A percentile compares a stretch with the other conserved stretches of the same genome.
phyloP scores from a whole-genome alignment of 768 basidiomycete species.

The Panaeolus cyanescens region DNA sequence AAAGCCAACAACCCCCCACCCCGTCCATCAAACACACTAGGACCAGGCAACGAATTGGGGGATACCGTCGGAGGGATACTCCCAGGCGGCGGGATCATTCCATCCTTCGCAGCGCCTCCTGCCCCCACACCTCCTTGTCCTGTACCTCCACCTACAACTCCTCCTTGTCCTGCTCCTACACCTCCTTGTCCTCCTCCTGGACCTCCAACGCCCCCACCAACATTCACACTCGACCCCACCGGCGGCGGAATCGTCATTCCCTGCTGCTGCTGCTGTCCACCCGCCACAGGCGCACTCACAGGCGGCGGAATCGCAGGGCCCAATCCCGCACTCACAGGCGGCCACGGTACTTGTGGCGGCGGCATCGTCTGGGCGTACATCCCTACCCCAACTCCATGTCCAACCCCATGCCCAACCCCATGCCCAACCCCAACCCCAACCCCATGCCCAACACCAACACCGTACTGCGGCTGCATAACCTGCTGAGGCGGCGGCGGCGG shows the following conservation, averaged over 20 bases:
- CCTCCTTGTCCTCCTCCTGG: not conserved
- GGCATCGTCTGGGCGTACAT: not conserved
- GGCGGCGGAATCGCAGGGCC: conserved; percentile 38
- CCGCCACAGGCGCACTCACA: conserved; percentile 20
- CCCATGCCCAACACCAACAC: no score
- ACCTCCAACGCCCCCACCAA: not conserved
- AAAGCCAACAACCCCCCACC: conserved; percentile 26
- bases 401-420: no score
- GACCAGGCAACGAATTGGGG: conserved; percentile 22
- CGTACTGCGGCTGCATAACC: conserved; percentile 10
- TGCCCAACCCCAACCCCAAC: no score
- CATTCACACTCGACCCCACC: conserved; percentile 13
- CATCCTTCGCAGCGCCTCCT: not conserved
- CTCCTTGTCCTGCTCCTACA: conserved; percentile 2
- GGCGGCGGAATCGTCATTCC: conserved; percentile 19
- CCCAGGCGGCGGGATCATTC: conserved; percentile 9
- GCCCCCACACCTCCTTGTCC: not conserved
- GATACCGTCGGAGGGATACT: not conserved
- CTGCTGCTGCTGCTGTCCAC: not conserved
- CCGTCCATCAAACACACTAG: conserved; percentile 34
- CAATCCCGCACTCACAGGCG: conserved; percentile 34
- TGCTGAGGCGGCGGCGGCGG: conserved; percentile 6
- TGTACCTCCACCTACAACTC: conserved; percentile 4
- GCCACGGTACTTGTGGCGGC: conserved; percentile 21
- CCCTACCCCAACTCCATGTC: no score